phyloP scores from a whole-genome alignment of 345 rosid species.

The Salix exigua region DNA sequence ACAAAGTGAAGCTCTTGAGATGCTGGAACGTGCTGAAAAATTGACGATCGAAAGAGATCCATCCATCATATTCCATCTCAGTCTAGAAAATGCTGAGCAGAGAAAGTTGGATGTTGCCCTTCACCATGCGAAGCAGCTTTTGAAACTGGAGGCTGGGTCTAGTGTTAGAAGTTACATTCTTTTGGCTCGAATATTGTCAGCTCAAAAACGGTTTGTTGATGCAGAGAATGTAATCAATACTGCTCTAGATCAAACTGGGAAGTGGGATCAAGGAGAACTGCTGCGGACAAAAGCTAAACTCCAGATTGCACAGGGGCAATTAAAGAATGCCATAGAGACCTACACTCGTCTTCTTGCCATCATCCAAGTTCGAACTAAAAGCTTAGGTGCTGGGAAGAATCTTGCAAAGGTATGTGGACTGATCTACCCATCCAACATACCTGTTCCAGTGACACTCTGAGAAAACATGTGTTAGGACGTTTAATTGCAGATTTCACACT shows the following conservation, averaged over 20 bases:
- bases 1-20: conserved; percentile 60
- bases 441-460: not conserved
- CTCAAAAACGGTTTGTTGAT: conserved; percentile 53
- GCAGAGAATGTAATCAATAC: conserved; percentile 60
- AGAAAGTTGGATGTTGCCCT: conserved; percentile 70
- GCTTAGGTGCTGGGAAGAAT: conserved; percentile 40
- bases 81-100: conserved; percentile 74
- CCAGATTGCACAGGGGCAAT: conserved; percentile 59
- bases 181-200: conserved; percentile 68
- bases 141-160: conserved; percentile 61
- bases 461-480: not conserved
- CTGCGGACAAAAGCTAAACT: conserved; percentile 74
- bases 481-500: not conserved
- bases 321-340: conserved; percentile 55
- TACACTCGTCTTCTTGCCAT: conserved; percentile 70
- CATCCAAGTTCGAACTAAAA: conserved; percentile 64
- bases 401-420: conserved; percentile 42
- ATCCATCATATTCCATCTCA: conserved; percentile 45
- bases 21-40: conserved; percentile 46
- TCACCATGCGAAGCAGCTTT: conserved; percentile 40
- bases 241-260: conserved; percentile 72
- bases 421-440: not conserved
- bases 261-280: conserved; percentile 80
- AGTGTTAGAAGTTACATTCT: conserved; percentile 51
- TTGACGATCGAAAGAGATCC: conserved; percentile 37